Conservation (phyloP, 129 eudicot genomes). For the Sambucus nigra region DNA sequence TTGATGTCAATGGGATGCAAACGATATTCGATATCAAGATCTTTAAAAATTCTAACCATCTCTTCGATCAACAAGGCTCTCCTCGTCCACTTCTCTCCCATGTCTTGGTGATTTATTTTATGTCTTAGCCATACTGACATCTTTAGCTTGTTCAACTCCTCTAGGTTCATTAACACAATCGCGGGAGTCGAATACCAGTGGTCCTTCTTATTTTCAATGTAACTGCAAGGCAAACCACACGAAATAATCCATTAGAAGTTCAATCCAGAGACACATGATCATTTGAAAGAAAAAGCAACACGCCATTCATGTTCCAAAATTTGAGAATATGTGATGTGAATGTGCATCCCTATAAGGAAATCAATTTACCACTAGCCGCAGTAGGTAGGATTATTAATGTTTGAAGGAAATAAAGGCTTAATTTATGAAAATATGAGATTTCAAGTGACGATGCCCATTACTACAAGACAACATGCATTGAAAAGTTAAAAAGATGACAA, state of each 20-base stretch:
- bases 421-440: not conserved
- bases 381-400: no score
- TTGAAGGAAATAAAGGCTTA: no score
- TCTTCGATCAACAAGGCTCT: conserved; percentile 63
- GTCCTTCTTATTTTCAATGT: conserved; percentile 62
- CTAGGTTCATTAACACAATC: conserved; percentile 36
- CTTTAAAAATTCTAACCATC: conserved; percentile 51
- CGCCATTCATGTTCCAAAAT: no score
- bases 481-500: not conserved
- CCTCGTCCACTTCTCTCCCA: conserved; percentile 52
- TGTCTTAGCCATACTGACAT: conserved; percentile 70
- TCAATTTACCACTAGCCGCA: no score
- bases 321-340: no score
- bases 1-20: conserved; percentile 53
- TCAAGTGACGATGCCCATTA: no score
- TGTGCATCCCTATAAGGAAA: no score
- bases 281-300: no score
- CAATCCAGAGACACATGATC: no score
- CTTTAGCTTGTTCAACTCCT: conserved; percentile 36
- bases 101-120: conserved; percentile 70
- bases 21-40: conserved; percentile 69
- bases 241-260: not conserved
- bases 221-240: conserved; percentile 44
- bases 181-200: conserved; percentile 53
- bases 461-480: not conserved